These are phyloP conservation scores for Amoeboaphelidium occidentale DNA, from an alignment of 371 early-diverging fungal genomes.

Conservation along the genomic window DNA sequence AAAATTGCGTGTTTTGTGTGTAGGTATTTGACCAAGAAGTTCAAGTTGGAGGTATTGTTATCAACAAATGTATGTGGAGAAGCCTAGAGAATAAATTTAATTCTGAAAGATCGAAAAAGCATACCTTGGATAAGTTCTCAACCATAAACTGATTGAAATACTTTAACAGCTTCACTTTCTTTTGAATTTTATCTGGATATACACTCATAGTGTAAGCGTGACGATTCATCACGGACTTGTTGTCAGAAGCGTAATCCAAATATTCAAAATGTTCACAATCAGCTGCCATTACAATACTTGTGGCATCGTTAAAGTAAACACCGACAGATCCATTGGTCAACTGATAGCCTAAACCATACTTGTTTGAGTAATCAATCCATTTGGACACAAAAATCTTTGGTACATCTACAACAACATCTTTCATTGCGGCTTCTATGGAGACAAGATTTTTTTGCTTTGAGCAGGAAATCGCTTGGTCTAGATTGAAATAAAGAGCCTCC, in stretches of 20 bases:
- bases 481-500: not conserved
- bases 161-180: constrained; percentile 33
- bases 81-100: too few relatives aligned
- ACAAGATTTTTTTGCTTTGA: not conserved
- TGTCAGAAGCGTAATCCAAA: constrained; percentile 13
- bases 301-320: constrained; percentile 59
- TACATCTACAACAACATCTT: too few relatives aligned
- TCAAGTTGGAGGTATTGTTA: constrained; percentile 10
- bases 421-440: not conserved
- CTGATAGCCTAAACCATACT: constrained; percentile 65
- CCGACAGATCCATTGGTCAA: constrained; percentile 49
- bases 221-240: constrained; percentile 11
- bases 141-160: constrained; percentile 38
- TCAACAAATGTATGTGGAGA: not conserved
- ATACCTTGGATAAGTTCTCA: constrained; percentile 23
- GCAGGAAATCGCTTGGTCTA: not conserved
- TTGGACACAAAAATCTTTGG: constrained; percentile 33
- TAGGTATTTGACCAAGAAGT: constrained; percentile 37
- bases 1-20: constrained; percentile 34
- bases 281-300: constrained; percentile 29
- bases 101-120: too few relatives aligned
- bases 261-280: constrained; percentile 24
- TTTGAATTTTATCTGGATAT: constrained; percentile 27
- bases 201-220: constrained; percentile 14
- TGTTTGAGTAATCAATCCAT: constrained; percentile 48